A percentile compares a stretch with the other conserved stretches of the same genome.
These are phyloP conservation scores for Sutorius eximius DNA, from an alignment of 1,284 basidiomycete species.

Conservation along the genomic window DNA sequence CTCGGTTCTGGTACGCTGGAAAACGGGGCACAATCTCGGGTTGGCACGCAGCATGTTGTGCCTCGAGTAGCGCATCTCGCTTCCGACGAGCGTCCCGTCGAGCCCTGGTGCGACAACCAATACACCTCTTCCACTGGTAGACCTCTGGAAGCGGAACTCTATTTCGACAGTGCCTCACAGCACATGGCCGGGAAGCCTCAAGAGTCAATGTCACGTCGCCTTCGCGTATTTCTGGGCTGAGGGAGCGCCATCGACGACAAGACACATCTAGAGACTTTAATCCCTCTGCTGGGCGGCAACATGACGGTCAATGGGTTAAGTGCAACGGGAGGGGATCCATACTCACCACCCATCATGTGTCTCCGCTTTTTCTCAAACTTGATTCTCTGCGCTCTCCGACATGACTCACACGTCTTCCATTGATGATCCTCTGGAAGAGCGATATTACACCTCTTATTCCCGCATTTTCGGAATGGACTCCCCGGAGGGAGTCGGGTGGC, in stretches of 20 bases:
- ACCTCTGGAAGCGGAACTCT: constrained; percentile 9
- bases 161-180: constrained; percentile 5
- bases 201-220: neutral
- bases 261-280: neutral
- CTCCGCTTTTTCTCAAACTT: constrained; percentile 10
- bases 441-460: constrained; percentile 27
- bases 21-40: constrained; percentile 14
- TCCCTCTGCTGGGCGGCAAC: constrained; percentile 1
- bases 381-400: constrained; percentile 33
- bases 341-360: constrained; percentile 12
- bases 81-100: constrained; percentile 11
- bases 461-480: constrained; percentile 17
- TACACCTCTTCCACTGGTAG: constrained; percentile 28
- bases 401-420: constrained; percentile 39
- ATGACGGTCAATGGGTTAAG: neutral
- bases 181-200: constrained; percentile 16
- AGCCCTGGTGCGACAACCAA: constrained; percentile 16
- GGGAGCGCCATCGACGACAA: constrained; percentile 7
- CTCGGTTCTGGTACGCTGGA: constrained; percentile 19
- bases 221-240: constrained; percentile 6
- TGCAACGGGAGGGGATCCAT: too few species aligned
- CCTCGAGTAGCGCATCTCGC: neutral
- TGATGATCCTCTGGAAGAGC: constrained; percentile 28
- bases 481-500: constrained; percentile 14
- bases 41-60: too few species aligned